Evolutionary conservation across 768 basidiomycete species (phyloP).

Genomic region (Crucibulum laeve): DNA sequence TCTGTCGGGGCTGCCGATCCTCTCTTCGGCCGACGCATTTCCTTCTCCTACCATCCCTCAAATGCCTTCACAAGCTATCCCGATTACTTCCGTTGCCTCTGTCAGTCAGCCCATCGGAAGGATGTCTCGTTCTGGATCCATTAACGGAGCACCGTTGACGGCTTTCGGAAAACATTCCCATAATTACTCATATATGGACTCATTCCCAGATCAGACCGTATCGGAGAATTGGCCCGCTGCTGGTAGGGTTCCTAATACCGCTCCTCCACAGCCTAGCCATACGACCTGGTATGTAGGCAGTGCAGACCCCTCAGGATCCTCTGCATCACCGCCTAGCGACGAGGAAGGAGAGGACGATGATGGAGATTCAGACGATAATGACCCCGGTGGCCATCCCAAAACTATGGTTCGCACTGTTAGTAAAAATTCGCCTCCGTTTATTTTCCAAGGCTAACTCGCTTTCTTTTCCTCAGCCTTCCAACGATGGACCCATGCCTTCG

Average conservation of each 20-base stretch:
- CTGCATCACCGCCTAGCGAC: conserved; percentile 24
- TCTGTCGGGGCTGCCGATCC: conserved; percentile 8
- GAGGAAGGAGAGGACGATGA: conserved; percentile 49
- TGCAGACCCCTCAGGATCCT: not conserved
- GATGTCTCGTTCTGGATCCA: conserved; percentile 55
- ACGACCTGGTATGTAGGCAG: not conserved
- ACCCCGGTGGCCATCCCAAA: conserved; percentile 13
- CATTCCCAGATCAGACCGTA: conserved; percentile 19
- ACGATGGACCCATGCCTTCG: conserved; percentile 24
- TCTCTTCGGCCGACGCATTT: conserved; percentile 4
- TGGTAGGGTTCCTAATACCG: not conserved
- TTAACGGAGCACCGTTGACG: conserved; percentile 40
- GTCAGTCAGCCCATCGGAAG: conserved; percentile 41
- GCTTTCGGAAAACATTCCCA: no score
- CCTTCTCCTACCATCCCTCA: conserved; percentile 14
- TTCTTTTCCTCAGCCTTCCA: conserved; percentile 17
- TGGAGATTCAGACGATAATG: conserved; percentile 38
- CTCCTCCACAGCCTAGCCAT: not conserved
- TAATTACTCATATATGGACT: conserved; percentile 30
- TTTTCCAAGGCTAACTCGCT: not conserved
- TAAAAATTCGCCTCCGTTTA: not conserved
- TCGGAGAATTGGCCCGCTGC: not conserved
- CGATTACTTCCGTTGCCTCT: conserved; percentile 7
- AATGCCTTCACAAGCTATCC: conserved; percentile 10
- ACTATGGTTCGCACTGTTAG: not conserved